Conservation (phyloP, 2,329 filamentous ascomycete genomes). For the Esteya vermicola region DNA sequence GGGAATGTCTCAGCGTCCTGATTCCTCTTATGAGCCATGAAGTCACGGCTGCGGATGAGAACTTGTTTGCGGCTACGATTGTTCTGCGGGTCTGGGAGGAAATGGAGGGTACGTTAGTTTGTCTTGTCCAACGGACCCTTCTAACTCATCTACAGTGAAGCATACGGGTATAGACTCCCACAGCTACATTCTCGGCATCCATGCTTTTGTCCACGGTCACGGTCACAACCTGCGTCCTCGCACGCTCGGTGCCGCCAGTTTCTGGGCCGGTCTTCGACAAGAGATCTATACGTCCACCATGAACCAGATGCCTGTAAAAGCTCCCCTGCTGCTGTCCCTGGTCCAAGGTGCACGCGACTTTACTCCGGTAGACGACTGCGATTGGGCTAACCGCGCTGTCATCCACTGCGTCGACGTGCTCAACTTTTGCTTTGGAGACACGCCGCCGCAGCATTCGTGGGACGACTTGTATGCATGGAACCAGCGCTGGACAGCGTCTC, state of each 20-base stretch:
- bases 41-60: conserved; percentile 29
- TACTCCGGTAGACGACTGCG: conserved; percentile 31
- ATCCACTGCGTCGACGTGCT: conserved; percentile 49
- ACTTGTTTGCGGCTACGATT: conserved; percentile 38
- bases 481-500: conserved; percentile 28
- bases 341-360: conserved; percentile 31
- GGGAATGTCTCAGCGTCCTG: conserved; percentile 33
- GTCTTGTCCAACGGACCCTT: too few species aligned
- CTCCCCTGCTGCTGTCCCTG: conserved; percentile 34
- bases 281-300: conserved; percentile 44
- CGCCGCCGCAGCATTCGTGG: conserved; percentile 22
- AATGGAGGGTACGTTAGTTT: conserved; percentile 24
- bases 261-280: conserved; percentile 43
- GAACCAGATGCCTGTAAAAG: conserved; percentile 28
- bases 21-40: conserved; percentile 31
- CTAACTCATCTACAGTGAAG: too few species aligned
- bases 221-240: conserved; percentile 24
- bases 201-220: conserved; percentile 29
- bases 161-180: conserved; percentile 29
- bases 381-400: conserved; percentile 47
- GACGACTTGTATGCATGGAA: conserved; percentile 29
- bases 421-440: conserved; percentile 43
- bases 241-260: conserved; percentile 35
- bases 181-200: conserved; percentile 30
- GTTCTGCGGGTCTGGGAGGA: conserved; percentile 44